Conservation (phyloP, 805 yeast genomes). For the Ogataea siamensis region DNA sequence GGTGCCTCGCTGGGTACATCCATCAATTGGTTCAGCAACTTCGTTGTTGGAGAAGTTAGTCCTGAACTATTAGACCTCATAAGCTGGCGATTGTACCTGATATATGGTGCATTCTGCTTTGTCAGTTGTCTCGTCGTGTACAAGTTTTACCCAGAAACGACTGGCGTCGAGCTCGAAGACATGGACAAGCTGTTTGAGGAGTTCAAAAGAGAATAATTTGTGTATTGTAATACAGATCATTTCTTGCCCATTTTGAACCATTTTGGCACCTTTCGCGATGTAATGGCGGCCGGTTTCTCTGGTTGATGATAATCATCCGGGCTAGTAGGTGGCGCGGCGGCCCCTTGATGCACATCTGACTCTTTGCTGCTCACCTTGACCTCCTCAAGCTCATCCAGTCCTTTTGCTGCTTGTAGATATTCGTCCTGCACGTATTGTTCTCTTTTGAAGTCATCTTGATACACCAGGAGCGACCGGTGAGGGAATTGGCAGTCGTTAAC, state of each 20-base stretch:
- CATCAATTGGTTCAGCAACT: slow-evolving; percentile 86
- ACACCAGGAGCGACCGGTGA: slow-evolving; percentile 29
- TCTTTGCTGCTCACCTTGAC: slow-evolving; percentile 20
- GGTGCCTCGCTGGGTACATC: slow-evolving; percentile 89
- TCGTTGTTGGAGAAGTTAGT: slow-evolving; percentile 87
- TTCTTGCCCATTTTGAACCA: slow-evolving; percentile 35
- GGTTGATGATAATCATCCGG: slow-evolving; percentile 2
- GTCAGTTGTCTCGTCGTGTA: slow-evolving; percentile 42
- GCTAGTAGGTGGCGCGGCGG: not conserved
- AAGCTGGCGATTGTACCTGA: slow-evolving; percentile 73
- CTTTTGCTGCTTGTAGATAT: slow-evolving; percentile 25
- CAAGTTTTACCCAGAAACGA: slow-evolving; percentile 51
- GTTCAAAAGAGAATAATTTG: slow-evolving; percentile 11
- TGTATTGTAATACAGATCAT: slow-evolving; percentile 4
- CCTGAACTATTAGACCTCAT: slow-evolving; percentile 76
- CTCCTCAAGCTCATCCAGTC: slow-evolving; percentile 27
- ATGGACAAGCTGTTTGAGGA: slow-evolving; percentile 50
- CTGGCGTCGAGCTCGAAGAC: slow-evolving; percentile 52
- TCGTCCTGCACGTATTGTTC: slow-evolving; percentile 26
- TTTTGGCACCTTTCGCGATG: slow-evolving; percentile 30
- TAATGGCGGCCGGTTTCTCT: not conserved
- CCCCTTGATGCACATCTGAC: not conserved
- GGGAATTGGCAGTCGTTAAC: slow-evolving; percentile 43
- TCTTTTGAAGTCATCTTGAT: slow-evolving; percentile 20
- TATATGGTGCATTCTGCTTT: slow-evolving; percentile 72